Evolutionary conservation across 306 rosid species (phyloP), one percentile per base, ranked within the genome.

Genomic region (apple (Malus domestica)): DNA sequence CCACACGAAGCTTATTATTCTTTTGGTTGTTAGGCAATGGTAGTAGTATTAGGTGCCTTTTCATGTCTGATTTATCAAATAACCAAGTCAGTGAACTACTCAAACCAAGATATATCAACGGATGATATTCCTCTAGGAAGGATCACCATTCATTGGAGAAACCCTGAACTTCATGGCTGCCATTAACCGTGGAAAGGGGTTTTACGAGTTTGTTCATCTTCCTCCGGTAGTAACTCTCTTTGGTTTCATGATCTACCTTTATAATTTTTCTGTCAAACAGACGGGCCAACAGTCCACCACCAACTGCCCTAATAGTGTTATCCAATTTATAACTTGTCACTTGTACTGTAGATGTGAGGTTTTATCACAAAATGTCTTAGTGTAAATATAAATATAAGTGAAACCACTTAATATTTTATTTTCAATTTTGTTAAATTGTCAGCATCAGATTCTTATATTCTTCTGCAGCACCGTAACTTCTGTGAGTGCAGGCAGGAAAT

Each of bases 111-210:
- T 6, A 51, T 51, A 57, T 73, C 82, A 22, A 25, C 10, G 42
- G 64, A 25, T 0, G 65, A 62, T 60, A 75, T 76, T 86, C 95
- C 92, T 77, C 97, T 90, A 0, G 97, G 98, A 54, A 67, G 98
- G 95, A 23, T 72, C 90, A 2, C 95, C 96, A 1, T 83, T 95
- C 32, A 61, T 86, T 3, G 97, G 97, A 71, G 98, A 95, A 82
- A 95, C 97, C 16, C 75, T 90, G 10, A 88, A 95, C 40, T 95
- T 95, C 90, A 89, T 95, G 96, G 93, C 98, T 8, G 93, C 98
- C 82, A 83, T 85, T 19, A 88, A 87, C 18, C 82, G 92, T 78
- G 69, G 74, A 65, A 84, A 84, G 49, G 98, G 97, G 18, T 85
- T 95, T 44, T 87, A 95, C 67, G 90, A 92, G 72, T 95, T 92